A percentile compares a stretch with the other conserved stretches of the same genome.
These are phyloP conservation scores for Vinca minor DNA, from an alignment of 257 asterid species.

Conservation along the genomic window DNA sequence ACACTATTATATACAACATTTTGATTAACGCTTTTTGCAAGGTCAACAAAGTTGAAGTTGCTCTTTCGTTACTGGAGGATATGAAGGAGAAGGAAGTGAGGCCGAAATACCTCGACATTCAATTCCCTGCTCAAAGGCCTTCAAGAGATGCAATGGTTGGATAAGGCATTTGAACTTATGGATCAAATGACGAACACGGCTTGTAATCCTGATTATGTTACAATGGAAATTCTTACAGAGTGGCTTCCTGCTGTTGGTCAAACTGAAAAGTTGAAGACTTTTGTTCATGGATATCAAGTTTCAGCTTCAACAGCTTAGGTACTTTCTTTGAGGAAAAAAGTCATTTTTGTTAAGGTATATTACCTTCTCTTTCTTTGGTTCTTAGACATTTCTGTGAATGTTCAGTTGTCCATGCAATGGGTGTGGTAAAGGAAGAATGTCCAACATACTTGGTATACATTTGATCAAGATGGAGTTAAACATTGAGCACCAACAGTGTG, in stretches of 20 bases:
- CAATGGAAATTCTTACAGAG: conserved; percentile 66
- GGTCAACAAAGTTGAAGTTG: conserved; percentile 48
- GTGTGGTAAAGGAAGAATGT: neutral
- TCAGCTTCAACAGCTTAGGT: conserved; percentile 25
- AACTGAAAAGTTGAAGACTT: conserved; percentile 43
- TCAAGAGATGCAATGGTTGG: conserved; percentile 47
- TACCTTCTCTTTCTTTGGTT: neutral
- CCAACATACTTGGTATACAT: neutral
- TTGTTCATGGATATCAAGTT: conserved; percentile 43
- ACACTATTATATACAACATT: conserved; percentile 56
- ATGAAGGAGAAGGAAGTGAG: conserved; percentile 59
- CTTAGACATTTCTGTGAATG: neutral
- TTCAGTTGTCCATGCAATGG: neutral
- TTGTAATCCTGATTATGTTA: conserved; percentile 67
- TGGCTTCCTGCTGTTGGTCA: conserved; percentile 74
- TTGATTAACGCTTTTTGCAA: conserved; percentile 63
- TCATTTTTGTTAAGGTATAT: too few species aligned
- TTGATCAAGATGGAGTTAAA: neutral
- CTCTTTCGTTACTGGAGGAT: conserved; percentile 52
- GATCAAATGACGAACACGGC: conserved; percentile 60
- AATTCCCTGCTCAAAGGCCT: conserved; percentile 76
- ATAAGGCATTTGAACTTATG: conserved; percentile 62
- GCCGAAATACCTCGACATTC: conserved; percentile 55
- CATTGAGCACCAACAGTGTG: neutral
- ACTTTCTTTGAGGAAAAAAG: neutral